Base-by-base conservation (phyloP, 1,284 basidiomycete species). In the Kwoniella shivajii region DNA sequence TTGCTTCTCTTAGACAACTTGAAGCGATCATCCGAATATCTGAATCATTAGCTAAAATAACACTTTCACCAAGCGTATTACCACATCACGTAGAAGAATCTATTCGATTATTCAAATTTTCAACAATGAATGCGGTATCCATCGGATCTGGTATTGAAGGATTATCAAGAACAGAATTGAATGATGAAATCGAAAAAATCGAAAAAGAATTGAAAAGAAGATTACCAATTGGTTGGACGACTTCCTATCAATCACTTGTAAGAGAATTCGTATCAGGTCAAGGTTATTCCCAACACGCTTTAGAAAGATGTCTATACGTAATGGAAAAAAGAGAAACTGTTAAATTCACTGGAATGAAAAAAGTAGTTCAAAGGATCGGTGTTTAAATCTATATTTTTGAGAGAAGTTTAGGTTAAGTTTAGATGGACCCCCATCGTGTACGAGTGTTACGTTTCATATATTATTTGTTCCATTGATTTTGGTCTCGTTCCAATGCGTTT, bases 11-110 rank as follows among this genome's bases (percentile, higher is more conserved):
- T 67, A 96, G 92, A 64, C 96, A 99, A 87, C 83, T 99, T 7
- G 96, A 99, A 80, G 96, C 96, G 34, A 96, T 99, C 69, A 92
- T 99, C 68, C 93, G 96, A 42, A 99, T 99, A 71, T 97, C 93
- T 4, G 96, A 99, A 77, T 89, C 93, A 3, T 82, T 98, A 16
- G 94, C 95, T 29, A 99, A 99, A 76, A 85, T 99, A 78, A 93
- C 92, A 0, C 83, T 99, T 20, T 88, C 88, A 1, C 84, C 92
- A 0, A 84, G 87, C 3, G 96, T 99, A 4, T 86, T 88, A 66
- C 88, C 89, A 57, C 89, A 97, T 74, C 95, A 99, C 68, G 96
- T 99, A 33, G 94, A 99, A 75, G 96, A 99, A 78, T 91, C 96
- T 5, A 98, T 99, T 71, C 87, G 96, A 6, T 80, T 99, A 26